Percentiles rank a stretch among this genome's conserved stretches.
phyloP scores from a whole-genome alignment of 2,329 filamentous ascomycete genomes.

The Pseudogymnoascus sp. region DNA sequence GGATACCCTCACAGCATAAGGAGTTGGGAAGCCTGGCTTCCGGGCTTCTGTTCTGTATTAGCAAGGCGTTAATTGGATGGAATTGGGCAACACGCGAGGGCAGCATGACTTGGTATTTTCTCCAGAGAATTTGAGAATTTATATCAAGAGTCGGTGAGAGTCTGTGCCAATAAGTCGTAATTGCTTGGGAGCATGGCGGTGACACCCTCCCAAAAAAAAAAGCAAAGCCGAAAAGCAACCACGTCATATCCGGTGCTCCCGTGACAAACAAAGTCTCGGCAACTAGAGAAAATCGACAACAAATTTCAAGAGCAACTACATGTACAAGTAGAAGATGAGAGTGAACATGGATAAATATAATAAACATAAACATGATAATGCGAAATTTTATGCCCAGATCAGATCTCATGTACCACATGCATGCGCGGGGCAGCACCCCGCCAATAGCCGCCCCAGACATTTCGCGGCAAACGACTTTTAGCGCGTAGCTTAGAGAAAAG shows the following conservation, averaged over 20 bases:
- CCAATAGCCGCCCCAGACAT: constrained; percentile 5
- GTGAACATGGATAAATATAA: neutral
- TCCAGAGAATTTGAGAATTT: neutral
- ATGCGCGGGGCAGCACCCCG: constrained; percentile 4
- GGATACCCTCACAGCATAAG: neutral
- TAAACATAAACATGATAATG: neutral
- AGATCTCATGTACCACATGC: neutral
- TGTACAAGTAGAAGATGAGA: neutral
- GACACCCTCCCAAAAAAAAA: neutral
- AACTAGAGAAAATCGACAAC: neutral
- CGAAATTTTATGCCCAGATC: neutral
- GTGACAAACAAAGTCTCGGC: neutral
- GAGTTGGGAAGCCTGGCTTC: neutral
- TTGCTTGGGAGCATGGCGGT: constrained; percentile 5
- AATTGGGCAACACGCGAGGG: too few relatives aligned
- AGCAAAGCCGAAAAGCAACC: neutral
- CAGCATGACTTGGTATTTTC: neutral
- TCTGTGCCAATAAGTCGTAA: neutral
- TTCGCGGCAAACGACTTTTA: constrained; percentile 5
- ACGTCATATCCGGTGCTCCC: neutral
- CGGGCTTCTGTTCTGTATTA: neutral
- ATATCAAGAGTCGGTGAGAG: constrained; percentile 2
- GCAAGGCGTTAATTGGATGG: neutral
- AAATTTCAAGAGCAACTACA: neutral
- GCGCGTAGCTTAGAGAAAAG: constrained; percentile 1